Evolutionary conservation across 371 early-diverging fungal species (phyloP), one percentile per base, ranked within the genome.

Genomic region (Mucor sp.): DNA sequence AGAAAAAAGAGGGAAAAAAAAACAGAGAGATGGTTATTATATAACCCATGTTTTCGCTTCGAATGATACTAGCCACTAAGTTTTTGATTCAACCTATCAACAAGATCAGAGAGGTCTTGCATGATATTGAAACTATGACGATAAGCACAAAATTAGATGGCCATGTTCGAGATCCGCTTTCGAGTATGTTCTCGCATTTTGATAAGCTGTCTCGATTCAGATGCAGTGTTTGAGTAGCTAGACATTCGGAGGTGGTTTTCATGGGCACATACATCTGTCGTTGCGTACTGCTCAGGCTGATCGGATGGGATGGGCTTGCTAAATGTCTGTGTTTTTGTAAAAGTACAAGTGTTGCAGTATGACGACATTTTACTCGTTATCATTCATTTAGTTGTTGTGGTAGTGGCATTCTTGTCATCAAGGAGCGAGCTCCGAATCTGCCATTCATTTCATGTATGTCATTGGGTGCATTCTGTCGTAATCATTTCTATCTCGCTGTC

Each of bases 1-100:
- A 32, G 12, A n/a, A 53, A 53, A 43, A 32, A 44, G 27, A 55
- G 28, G 39, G 28, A 63, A 19, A 17, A 60, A 43, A 37, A 35
- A 27, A 43, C 28, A 28, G 35, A 35, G 5, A 35, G 7, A 7
- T 33, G 19, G 37, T 59, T 59, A 6, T 39, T 17, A 23, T 17
- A 23, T 43, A 25, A 43, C 19, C 60, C 32, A 21, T 25, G 60
- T 30, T 30, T 44, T 47, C 11, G 17, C 43, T 21, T 30, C 39
- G 9, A 37, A 7, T 14, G 23, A 39, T 32, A 28, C 5, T 19
- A n/a, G 15, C 37, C 35, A 32, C 57, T 30, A 32, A 11, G 7
- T 48, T 32, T 30, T 6, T 56, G 37, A 58, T 33, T 30, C n/a
- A 21, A 35, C 62, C 47, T 62, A 62, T 48, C 62, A 48, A 12